Evolutionary conservation across 768 basidiomycete species (phyloP).

Genomic region (Psilocybe tampanensis): DNA sequence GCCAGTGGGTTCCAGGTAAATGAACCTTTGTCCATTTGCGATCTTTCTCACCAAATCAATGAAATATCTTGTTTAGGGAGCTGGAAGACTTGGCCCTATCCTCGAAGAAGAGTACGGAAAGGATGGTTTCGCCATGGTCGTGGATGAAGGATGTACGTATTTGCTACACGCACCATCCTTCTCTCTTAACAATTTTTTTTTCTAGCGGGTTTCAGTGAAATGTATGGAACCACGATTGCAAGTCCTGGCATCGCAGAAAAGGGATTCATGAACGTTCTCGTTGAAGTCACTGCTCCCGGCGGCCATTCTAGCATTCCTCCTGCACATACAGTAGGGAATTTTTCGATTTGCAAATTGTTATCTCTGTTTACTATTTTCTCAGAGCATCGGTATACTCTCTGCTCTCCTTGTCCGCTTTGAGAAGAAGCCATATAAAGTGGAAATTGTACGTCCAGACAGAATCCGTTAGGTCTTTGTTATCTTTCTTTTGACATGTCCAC

Average conservation of each 20-base stretch:
- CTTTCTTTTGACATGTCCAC: background rate
- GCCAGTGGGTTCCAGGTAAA: conserved; percentile 53
- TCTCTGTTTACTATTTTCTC: background rate
- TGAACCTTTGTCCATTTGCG: conserved; percentile 6
- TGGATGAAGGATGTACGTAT: conserved; percentile 84
- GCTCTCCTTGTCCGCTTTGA: conserved; percentile 71
- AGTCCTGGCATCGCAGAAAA: conserved; percentile 73
- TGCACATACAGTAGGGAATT: conserved; percentile 62
- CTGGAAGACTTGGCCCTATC: conserved; percentile 43
- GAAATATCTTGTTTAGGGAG: conserved; percentile 45
- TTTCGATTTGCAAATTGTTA: background rate
- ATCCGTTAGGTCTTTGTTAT: background rate
- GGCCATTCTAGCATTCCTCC: conserved; percentile 90
- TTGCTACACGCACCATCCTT: background rate
- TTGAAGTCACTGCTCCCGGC: conserved; percentile 71
- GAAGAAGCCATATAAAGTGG: conserved; percentile 54
- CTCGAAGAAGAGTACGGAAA: conserved; percentile 68
- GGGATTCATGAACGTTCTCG: conserved; percentile 62
- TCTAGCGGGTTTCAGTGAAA: conserved; percentile 49
- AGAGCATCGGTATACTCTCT: conserved; percentile 85
- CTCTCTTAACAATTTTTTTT: background rate
- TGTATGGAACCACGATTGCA: conserved; percentile 58
- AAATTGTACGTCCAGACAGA: conserved; percentile 43
- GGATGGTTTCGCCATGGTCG: conserved; percentile 71
- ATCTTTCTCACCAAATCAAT: background rate